These are phyloP conservation scores for Poa annua DNA, from an alignment of 176 grass and related monocot genomes.

Conservation along the genomic window DNA sequence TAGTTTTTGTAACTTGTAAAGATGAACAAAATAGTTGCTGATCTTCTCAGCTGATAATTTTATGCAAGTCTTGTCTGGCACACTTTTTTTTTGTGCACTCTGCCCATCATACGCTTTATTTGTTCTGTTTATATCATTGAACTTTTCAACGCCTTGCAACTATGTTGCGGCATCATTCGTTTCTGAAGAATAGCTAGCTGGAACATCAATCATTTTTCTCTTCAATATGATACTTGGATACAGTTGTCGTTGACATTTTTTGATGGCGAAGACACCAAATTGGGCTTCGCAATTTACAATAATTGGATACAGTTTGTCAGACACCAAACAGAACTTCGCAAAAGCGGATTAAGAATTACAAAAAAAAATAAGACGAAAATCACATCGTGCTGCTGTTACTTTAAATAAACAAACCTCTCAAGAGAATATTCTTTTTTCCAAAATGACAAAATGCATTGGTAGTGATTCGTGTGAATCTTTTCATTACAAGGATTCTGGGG, in stretches of 20 bases:
- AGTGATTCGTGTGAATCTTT: not conserved
- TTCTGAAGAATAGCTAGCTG: not conserved
- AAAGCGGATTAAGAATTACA: not conserved
- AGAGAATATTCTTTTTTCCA: not conserved
- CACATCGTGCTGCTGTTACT: not conserved
- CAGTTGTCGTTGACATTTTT: not conserved
- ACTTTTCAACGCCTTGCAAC: not conserved
- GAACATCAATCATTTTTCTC: not conserved
- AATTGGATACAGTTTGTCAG: not conserved
- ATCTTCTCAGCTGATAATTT: conserved; percentile 9
- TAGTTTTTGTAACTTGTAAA: conserved; percentile 47
- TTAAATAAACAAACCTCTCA: not conserved
- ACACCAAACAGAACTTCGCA: not conserved
- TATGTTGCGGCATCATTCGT: not conserved
- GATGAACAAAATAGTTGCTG: conserved; percentile 28
- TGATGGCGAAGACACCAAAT: conserved; percentile 4
- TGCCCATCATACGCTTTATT: not conserved
- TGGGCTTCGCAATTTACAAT: not conserved
- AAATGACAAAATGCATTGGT: not conserved
- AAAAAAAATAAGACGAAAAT: not conserved
- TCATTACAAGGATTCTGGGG: conserved; percentile 1
- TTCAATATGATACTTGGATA: not conserved
- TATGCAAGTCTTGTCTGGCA: not conserved
- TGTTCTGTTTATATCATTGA: not conserved
- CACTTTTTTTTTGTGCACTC: not conserved